Conservation (phyloP, 306 rosid genomes). For the Hylodesmum podocarpum region DNA sequence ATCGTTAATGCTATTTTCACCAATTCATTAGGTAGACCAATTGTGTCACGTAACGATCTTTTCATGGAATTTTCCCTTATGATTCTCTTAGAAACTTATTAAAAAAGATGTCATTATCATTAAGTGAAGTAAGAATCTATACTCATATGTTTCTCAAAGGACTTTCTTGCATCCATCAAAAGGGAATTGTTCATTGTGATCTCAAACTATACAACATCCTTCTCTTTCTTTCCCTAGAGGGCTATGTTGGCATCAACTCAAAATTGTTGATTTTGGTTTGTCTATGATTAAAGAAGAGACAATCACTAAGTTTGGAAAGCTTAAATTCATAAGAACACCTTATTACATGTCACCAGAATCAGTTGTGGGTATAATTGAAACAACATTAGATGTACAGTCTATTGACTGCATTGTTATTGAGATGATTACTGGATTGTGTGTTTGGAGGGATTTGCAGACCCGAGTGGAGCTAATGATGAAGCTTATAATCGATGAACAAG, state of each 20-base stretch:
- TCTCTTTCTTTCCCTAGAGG: neutral
- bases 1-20: neutral
- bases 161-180: neutral
- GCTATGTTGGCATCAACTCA: neutral
- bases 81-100: neutral
- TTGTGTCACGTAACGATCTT: neutral
- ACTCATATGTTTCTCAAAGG: neutral
- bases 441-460: neutral
- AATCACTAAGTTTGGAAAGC: neutral
- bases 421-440: neutral
- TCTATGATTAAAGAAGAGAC: neutral
- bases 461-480: too few species aligned
- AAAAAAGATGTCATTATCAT: neutral
- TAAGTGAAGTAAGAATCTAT: neutral
- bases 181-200: neutral
- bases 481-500: neutral
- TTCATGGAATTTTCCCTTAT: neutral
- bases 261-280: neutral
- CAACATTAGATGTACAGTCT: neutral
- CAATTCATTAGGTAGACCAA: neutral
- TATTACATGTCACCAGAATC: neutral
- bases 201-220: neutral
- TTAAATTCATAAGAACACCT: neutral
- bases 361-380: neutral
- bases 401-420: neutral